Evolutionary conservation across 1,284 basidiomycete genomes (phyloP).

Genomic region (Boletus smithii): DNA sequence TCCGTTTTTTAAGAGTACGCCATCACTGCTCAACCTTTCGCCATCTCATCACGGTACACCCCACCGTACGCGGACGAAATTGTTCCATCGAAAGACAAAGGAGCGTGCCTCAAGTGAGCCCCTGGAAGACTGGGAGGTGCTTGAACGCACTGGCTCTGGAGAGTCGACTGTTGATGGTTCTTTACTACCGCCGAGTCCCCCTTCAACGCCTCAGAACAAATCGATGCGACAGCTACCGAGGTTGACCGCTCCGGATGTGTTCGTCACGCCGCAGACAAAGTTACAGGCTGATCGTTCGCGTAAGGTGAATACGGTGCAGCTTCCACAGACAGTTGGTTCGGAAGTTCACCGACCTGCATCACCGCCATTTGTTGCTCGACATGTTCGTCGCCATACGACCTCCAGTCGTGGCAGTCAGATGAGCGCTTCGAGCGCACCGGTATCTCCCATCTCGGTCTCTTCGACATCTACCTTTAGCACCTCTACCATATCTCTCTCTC

Average conservation of each 20-base stretch:
- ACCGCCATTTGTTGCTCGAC: slow-evolving; percentile 32
- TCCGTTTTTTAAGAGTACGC: slow-evolving; percentile 36
- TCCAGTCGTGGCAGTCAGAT: slow-evolving; percentile 33
- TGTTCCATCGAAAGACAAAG: slow-evolving; percentile 35
- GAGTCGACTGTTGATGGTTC: slow-evolving; percentile 27
- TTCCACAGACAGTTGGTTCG: slow-evolving; percentile 16
- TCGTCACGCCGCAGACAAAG: slow-evolving; percentile 14
- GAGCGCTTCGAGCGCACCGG: slow-evolving; percentile 32
- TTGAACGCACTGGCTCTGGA: slow-evolving; percentile 27
- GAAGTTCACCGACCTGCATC: slow-evolving; percentile 28
- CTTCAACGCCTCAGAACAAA: slow-evolving; percentile 20
- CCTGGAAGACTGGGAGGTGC: slow-evolving; percentile 34
- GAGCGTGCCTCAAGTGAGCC: slow-evolving; percentile 34
- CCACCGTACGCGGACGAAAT: slow-evolving; percentile 30
- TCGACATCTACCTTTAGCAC: slow-evolving; percentile 29
- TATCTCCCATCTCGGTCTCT: slow-evolving; percentile 30
- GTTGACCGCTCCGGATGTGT: slow-evolving; percentile 11
- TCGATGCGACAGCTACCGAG: slow-evolving; percentile 13
- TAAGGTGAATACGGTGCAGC: slow-evolving; percentile 27
- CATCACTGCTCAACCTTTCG: slow-evolving; percentile 30
- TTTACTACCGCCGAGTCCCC: slow-evolving; percentile 21
- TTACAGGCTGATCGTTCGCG: slow-evolving; percentile 16
- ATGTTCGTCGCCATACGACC: slow-evolving; percentile 34
- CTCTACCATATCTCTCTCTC: slow-evolving; percentile 20
- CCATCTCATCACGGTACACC: slow-evolving; percentile 34